Evolutionary conservation across 2,329 filamentous ascomycete genomes (phyloP).

Genomic region (Cladophialophora immunda): DNA sequence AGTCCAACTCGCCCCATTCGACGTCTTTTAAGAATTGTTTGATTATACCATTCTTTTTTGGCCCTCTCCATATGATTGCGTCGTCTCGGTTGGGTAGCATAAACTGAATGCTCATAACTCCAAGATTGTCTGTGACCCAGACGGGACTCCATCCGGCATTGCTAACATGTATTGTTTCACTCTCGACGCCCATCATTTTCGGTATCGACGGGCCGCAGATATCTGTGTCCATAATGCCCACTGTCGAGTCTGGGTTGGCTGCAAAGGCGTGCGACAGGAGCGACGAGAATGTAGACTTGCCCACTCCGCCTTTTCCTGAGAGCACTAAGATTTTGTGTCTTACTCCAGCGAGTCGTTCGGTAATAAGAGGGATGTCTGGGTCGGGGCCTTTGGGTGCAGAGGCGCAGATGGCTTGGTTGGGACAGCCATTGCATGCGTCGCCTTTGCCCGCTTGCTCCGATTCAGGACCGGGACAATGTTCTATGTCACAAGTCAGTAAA

Average conservation of each 20-base stretch:
- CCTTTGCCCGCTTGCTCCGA: slow-evolving; percentile 65
- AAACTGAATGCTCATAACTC: slow-evolving; percentile 97
- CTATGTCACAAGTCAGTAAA: slow-evolving; percentile 48
- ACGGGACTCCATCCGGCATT: slow-evolving; percentile 92
- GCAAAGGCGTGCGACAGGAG: slow-evolving; percentile 91
- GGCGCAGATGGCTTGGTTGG: slow-evolving; percentile 94
- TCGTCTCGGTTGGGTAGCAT: slow-evolving; percentile 95
- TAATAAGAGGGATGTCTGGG: slow-evolving; percentile 89
- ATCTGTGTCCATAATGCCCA: slow-evolving; percentile 98
- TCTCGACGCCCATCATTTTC: slow-evolving; percentile 92
- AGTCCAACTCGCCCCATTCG: slow-evolving; percentile 95
- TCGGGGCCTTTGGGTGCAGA: slow-evolving; percentile 94
- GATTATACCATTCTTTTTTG: slow-evolving; percentile 98
- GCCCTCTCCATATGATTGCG: slow-evolving; percentile 95
- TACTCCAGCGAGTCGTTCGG: slow-evolving; percentile 79
- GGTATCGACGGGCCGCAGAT: slow-evolving; percentile 96
- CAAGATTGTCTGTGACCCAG: slow-evolving; percentile 92
- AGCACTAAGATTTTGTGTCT: slow-evolving; percentile 93
- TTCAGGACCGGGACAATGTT: slow-evolving; percentile 87
- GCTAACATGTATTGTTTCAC: slow-evolving; percentile 91
- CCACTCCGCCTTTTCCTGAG: slow-evolving; percentile 94
- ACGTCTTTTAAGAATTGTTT: slow-evolving; percentile 99
- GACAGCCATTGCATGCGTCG: slow-evolving; percentile 92
- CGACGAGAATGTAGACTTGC: slow-evolving; percentile 92
- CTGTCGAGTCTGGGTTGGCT: slow-evolving; percentile 76